Base-by-base conservation (phyloP, 2,329 filamentous ascomycete genomes). In the Chaetomium globosum region DNA sequence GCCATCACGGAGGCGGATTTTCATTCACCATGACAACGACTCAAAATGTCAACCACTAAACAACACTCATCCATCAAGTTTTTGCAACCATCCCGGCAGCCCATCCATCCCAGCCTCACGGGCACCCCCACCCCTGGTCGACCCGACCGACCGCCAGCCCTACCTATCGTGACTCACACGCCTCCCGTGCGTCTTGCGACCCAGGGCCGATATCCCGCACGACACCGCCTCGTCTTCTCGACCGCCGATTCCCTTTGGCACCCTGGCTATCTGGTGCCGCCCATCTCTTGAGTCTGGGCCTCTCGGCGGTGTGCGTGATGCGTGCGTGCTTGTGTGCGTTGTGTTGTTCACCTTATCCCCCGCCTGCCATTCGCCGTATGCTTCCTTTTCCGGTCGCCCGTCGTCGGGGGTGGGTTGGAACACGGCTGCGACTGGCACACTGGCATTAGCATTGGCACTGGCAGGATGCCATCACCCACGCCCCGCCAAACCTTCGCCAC, bases 191-290 rank as follows among this genome's bases (percentile, higher is more conserved):
- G 31, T 13, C 26, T n/a, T 26, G 46, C 55, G 19, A 8, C 9
- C 12, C 9, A 63, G 54, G 61, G 54, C 54, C 54, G 61, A 58
- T 19, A 63, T 63, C 61, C 54, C 61, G 61, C 61, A 52, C 23
- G 16, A 36, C 36, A 52, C 51, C 30, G 26, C 28, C 53, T 16
- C 36, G 36, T 48, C 7, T 10, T 21, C 28, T 48, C 6, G 46
- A 19, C 36, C 39, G 39, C 39, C 39, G 36, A 43, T 19, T 43
- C 39, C 13, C 39, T n/a, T 43, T 43, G 36, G 36, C 36, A 7
- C 31, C 31, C 31, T 10, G 6, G 31, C 7, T 10, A 31, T 39
- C 36, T 39, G 33, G 33, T 13, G 3, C 10, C 33, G 33, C 33
- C 33, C 12, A 13, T 49, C 19, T 52, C 21, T 8, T 48, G 46